These are phyloP conservation scores for Ascoidea rubescens DNA, from an alignment of 805 yeast species.

Conservation along the genomic window DNA sequence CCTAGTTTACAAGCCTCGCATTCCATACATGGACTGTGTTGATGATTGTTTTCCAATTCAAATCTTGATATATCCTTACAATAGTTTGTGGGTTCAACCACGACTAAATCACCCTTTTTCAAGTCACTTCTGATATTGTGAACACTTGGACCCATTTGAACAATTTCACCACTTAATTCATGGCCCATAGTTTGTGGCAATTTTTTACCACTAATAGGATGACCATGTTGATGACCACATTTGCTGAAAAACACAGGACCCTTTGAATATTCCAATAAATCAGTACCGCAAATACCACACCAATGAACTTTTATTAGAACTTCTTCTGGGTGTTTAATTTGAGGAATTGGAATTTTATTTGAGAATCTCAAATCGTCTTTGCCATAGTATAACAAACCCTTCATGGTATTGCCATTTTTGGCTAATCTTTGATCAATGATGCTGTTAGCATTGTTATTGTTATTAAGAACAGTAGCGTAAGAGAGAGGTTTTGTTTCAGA, in stretches of 20 bases:
- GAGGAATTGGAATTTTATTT: constrained; percentile 16
- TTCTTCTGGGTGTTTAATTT: constrained; percentile 22
- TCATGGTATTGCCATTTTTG: constrained; percentile 16
- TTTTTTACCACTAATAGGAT: constrained; percentile 23
- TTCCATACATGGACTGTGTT: constrained; percentile 4
- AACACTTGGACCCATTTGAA: constrained; percentile 32
- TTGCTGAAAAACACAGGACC: constrained; percentile 44
- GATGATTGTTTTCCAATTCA: constrained; percentile 10
- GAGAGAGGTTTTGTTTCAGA: not conserved
- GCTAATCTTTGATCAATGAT: too few relatives aligned
- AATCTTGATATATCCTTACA: constrained; percentile 23
- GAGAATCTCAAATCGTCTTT: constrained; percentile 23
- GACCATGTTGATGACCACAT: constrained; percentile 15
- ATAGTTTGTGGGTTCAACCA: constrained; percentile 33
- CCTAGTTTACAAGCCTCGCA: constrained; percentile 32
- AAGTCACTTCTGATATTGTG: constrained; percentile 20
- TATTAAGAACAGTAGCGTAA: not conserved
- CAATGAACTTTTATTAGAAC: constrained; percentile 28
- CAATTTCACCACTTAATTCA: constrained; percentile 34
- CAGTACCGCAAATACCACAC: constrained; percentile 58
- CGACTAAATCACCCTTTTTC: constrained; percentile 45
- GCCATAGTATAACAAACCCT: constrained; percentile 26
- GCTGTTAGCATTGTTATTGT: too few relatives aligned
- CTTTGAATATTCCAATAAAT: constrained; percentile 39
- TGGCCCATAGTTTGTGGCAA: constrained; percentile 41